Percentiles rank a stretch among this genome's conserved stretches.
Conservation (phyloP, 805 yeast species). For the Lipomyces yamanashiensis region DNA sequence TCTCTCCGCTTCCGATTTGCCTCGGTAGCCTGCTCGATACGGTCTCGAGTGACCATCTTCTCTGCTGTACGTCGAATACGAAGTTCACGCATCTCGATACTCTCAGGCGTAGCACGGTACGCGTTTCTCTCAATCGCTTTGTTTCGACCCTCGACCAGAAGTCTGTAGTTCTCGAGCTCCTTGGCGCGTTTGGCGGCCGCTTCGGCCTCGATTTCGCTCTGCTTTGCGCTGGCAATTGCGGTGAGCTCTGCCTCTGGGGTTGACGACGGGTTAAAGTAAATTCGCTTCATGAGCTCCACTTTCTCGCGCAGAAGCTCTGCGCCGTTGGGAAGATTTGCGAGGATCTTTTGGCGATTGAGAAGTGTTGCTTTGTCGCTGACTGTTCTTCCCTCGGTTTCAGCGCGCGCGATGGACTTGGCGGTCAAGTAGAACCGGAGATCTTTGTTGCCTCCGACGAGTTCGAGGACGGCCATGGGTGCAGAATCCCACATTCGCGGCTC, state of each 20-base stretch:
- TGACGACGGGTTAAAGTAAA: conserved; percentile 42
- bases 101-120: conserved; percentile 3
- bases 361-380: conserved; percentile 59
- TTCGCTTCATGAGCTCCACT: conserved; percentile 62
- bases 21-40: neutral
- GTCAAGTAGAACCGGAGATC: conserved; percentile 77
- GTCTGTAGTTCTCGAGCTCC: neutral
- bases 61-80: neutral
- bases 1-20: neutral
- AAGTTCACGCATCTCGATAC: neutral
- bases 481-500: conserved; percentile 89
- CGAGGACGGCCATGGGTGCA: conserved; percentile 87
- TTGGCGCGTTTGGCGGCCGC: neutral
- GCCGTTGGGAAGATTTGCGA: conserved; percentile 55
- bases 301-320: conserved; percentile 58
- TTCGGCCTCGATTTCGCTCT: conserved; percentile 6
- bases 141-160: neutral
- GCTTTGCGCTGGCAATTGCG: conserved; percentile 7
- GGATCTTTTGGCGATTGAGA: conserved; percentile 60
- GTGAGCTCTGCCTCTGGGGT: conserved; percentile 7
- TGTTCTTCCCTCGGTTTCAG: conserved; percentile 61
- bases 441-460: conserved; percentile 74
- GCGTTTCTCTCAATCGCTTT: neutral
- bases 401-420: conserved; percentile 85
- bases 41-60: neutral